Base-by-base conservation (phyloP, 1,284 basidiomycete genomes). In the Malassezia cuniculi region DNA sequence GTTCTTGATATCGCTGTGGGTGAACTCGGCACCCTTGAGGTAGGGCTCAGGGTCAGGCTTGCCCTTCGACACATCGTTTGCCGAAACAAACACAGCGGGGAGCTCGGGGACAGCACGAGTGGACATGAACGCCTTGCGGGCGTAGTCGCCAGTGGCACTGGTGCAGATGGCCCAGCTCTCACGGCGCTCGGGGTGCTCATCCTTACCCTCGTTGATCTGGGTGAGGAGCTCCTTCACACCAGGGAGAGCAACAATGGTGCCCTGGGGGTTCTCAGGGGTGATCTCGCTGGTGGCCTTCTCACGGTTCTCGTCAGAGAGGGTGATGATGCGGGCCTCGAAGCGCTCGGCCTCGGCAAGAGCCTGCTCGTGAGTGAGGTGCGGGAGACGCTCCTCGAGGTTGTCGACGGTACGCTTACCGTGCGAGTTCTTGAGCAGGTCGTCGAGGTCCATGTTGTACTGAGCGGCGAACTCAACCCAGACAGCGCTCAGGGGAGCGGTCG, bases 141-240 rank as follows among this genome's bases (percentile, higher is more conserved):
- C 63, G 29, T 66, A 66, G 8, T 59, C 61, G 21, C 55, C 42
- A 6, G 63, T 66, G 4, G 63, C 63, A n/a, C 54, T 48, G 5
- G 63, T 66, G n/a, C 65, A 62, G 27, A 66, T 66, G 2, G 62
- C 60, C 63, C 63, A 66, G n/a, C 63, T 58, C 15, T 42, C 41
- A 21, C 55, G 47, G n/a, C 33, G 34, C 4, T 21, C 30, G 10
- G 35, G 22, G 6, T 39, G 17, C 6, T 40, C 41, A 5, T 31
- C n/a, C 2, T 16, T 8, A 3, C 41, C 39, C 2, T 21, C 22
- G 41, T 57, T 61, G 45, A 60, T 50, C 39, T 62, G 48, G 4
- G 32, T 14, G 4, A 66, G 38, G 22, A 66, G 47, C 14, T 50
- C 36, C 31, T 52, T 55, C 5, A 59, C 61, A 14, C 63, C 63